Conservation (phyloP, 2,329 filamentous ascomycete genomes). For the Emergomyces orientalis region DNA sequence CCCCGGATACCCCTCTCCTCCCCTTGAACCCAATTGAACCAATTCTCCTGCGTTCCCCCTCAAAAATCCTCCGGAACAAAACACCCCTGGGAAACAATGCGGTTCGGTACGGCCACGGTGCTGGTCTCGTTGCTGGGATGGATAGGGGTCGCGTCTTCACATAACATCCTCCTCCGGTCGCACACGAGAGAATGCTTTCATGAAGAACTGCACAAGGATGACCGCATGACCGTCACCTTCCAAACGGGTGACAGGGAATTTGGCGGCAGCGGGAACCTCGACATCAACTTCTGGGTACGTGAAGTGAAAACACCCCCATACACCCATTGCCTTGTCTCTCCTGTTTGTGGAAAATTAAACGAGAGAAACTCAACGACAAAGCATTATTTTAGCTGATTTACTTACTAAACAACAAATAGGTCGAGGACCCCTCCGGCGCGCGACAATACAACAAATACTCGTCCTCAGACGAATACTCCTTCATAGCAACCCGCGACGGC, state of each 20-base stretch:
- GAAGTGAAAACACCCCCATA: not conserved
- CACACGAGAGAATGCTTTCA: conserved; percentile 97
- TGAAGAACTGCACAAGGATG: conserved; percentile 82
- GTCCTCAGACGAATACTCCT: conserved; percentile 87
- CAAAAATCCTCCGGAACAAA: not conserved
- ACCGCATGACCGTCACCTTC: conserved; percentile 98
- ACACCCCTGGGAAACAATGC: conserved; percentile 27
- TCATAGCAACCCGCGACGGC: conserved; percentile 74
- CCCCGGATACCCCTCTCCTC: not conserved
- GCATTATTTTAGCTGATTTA: too few relatives aligned
- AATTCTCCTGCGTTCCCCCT: not conserved
- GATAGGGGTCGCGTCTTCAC: conserved; percentile 58
- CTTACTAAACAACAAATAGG: conserved; percentile 37
- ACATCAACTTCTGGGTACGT: conserved; percentile 95
- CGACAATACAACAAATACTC: conserved; percentile 72
- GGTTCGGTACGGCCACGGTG: conserved; percentile 32
- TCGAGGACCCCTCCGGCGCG: conserved; percentile 66
- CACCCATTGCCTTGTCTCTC: too few relatives aligned
- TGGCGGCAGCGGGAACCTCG: conserved; percentile 84
- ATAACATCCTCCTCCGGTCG: conserved; percentile 92
- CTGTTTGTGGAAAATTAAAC: conserved; percentile 37
- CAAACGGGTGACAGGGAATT: conserved; percentile 97
- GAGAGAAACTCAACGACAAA: too few relatives aligned
- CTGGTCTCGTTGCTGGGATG: conserved; percentile 46
- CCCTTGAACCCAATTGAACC: not conserved